Evolutionary conservation across 768 basidiomycete genomes (phyloP).

Genomic region (Hypholoma fasciculare): DNA sequence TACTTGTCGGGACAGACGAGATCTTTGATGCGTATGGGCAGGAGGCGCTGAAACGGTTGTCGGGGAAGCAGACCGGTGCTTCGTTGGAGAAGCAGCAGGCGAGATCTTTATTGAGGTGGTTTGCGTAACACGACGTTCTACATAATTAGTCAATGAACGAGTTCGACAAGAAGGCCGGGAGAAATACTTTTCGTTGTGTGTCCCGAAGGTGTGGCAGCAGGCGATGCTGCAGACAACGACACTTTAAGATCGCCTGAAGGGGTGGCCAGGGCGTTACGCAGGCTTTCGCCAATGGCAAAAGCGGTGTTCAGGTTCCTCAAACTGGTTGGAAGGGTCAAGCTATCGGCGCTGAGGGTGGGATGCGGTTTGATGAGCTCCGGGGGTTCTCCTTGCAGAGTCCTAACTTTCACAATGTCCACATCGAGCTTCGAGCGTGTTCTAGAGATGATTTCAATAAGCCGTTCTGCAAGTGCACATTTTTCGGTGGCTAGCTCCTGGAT

Average conservation of each 20-base stretch:
- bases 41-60: conserved; percentile 30
- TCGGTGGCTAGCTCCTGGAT: conserved; percentile 45
- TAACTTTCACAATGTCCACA: conserved; percentile 46
- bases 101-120: conserved; percentile 43
- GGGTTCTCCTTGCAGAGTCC: conserved; percentile 47
- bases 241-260: conserved; percentile 21
- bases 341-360: conserved; percentile 16
- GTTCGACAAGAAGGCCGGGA: not conserved
- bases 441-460: conserved; percentile 47
- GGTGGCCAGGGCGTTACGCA: conserved; percentile 38
- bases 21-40: conserved; percentile 37
- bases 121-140: conserved; percentile 42
- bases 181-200: conserved; percentile 43
- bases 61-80: conserved; percentile 46
- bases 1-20: conserved; percentile 48
- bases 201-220: conserved; percentile 23
- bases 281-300: conserved; percentile 41
- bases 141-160: not conserved
- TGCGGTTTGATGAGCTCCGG: conserved; percentile 26
- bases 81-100: conserved; percentile 33
- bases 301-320: conserved; percentile 28
- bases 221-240: conserved; percentile 17
- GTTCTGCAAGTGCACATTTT: conserved; percentile 47
- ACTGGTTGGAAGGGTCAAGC: conserved; percentile 24
- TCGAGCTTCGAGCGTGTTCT: conserved; percentile 51